Base-by-base conservation (phyloP, 257 asterid species). In the Striga asiatica region DNA sequence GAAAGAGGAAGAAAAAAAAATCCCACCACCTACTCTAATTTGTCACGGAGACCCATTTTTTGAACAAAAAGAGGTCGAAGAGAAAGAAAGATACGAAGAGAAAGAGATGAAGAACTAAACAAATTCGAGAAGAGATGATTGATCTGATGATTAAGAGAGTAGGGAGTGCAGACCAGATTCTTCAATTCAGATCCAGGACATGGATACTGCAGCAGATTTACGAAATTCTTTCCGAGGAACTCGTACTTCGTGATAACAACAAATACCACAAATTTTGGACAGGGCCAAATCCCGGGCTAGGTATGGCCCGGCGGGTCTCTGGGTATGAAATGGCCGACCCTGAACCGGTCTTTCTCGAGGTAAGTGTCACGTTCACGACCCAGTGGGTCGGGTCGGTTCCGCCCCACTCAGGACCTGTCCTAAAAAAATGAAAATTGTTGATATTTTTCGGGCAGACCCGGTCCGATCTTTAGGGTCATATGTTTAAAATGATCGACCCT, bases 121-220 rank as follows among this genome's bases (percentile, higher is more conserved):
- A 6, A 21, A 12, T 31, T 10, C 12, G 13, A n/a, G 1, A 12
- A 24, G 21, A 27, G 14, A 7, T 22, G 41, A 56, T 38, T 48
- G 62, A 68, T 58, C 52, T n/a, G 28, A 54, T 66, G 54, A 60
- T 57, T 61, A 66, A 32, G 29, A 23, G 45, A 23, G 58, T 32
- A 35, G 49, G 39, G 39, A 45, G 59, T 56, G 54, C 55, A 34
- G 21, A 55, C 58, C 62, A 46, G 58, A 24, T 28, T 59, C 38
- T 35, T 10, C 50, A 46, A 32, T 51, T 71, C 68, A 71, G 81
- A 75, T 75, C 80, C 75, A 65, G 57, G 52, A 39, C 55, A 31
- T 47, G 42, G 56, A 62, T 27, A 17, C 66, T 23, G 70, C 32
- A 50, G 65, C 74, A 56, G 66, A 57, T 45, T 54, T 21, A 57